Conservation (phyloP, 768 basidiomycete species). For the Tricholoma flavovirens region DNA sequence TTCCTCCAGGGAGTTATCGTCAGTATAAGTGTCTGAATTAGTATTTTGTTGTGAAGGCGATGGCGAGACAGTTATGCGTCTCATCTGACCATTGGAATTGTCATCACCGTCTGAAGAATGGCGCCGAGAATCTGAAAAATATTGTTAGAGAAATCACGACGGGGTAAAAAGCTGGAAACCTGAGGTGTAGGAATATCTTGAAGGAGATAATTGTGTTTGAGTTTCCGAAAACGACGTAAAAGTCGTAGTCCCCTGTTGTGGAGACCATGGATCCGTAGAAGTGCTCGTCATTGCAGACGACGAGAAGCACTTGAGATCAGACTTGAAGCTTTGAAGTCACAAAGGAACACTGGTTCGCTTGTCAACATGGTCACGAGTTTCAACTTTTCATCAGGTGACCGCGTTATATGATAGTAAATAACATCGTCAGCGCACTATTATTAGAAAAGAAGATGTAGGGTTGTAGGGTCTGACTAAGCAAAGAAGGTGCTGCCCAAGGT, state of each 20-base stretch:
- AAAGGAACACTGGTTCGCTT: neutral
- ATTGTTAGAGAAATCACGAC: conserved; percentile 4
- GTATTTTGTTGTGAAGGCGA: conserved; percentile 30
- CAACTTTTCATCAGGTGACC: conserved; percentile 34
- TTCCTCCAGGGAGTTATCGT: conserved; percentile 61
- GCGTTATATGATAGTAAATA: no score
- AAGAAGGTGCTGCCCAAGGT: no score
- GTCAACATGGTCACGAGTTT: conserved; percentile 11
- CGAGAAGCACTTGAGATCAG: conserved; percentile 12
- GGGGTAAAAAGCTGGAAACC: conserved; percentile 30
- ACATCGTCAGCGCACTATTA: no score
- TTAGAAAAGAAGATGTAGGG: no score
- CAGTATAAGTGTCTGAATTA: conserved; percentile 37
- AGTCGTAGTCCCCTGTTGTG: conserved; percentile 54
- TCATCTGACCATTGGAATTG: conserved; percentile 38
- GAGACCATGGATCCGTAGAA: conserved; percentile 52
- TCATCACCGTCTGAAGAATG: conserved; percentile 46
- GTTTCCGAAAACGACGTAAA: conserved; percentile 48
- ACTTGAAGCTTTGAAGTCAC: neutral
- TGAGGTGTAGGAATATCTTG: conserved; percentile 56
- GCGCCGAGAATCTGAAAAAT: conserved; percentile 35
- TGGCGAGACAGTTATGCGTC: conserved; percentile 53
- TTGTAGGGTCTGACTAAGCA: no score
- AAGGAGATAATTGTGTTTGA: conserved; percentile 52
- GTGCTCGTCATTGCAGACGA: conserved; percentile 30